Evolutionary conservation across 2,329 filamentous ascomycete species (phyloP).

Genomic region (Pyrenophora seminiperda): DNA sequence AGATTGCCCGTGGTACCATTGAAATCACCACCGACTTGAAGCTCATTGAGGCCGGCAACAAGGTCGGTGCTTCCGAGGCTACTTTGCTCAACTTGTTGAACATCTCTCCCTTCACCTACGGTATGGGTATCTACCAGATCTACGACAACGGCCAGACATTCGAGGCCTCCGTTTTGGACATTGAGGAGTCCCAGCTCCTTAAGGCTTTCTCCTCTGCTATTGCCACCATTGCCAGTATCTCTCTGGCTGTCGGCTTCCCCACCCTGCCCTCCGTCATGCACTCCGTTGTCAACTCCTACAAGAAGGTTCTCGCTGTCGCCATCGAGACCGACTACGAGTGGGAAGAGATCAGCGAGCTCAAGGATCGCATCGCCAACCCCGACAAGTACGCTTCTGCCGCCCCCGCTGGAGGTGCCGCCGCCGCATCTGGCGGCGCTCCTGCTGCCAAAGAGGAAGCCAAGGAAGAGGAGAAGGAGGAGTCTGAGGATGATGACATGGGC

Average conservation of each 20-base stretch:
- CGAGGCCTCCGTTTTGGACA: constrained; percentile 82
- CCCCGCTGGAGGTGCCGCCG: constrained; percentile 64
- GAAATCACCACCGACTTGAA: constrained; percentile 98
- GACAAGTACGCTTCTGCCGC: constrained; percentile 89
- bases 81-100: constrained; percentile 99
- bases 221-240: constrained; percentile 85
- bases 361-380: constrained; percentile 99
- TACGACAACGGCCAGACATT: constrained; percentile 98
- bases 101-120: constrained; percentile 83
- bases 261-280: constrained; percentile 96
- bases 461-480: constrained; percentile 61
- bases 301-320: constrained; percentile 91
- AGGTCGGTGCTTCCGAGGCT: constrained; percentile 98
- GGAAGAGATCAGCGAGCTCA: constrained; percentile 95
- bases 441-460: constrained; percentile 55
- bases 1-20: constrained; percentile 99
- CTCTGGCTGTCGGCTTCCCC: constrained; percentile 91
- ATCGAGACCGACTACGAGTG: constrained; percentile 90
- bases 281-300: constrained; percentile 96
- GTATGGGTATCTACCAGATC: constrained; percentile 94
- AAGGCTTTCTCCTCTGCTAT: constrained; percentile 80
- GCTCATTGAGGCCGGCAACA: constrained; percentile 89
- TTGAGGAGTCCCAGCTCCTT: constrained; percentile 92
- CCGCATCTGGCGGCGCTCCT: constrained; percentile 56
- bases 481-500: constrained; percentile 61